Conservation (phyloP, 2,329 filamentous ascomycete species). For the Zopfia rhizophila region DNA sequence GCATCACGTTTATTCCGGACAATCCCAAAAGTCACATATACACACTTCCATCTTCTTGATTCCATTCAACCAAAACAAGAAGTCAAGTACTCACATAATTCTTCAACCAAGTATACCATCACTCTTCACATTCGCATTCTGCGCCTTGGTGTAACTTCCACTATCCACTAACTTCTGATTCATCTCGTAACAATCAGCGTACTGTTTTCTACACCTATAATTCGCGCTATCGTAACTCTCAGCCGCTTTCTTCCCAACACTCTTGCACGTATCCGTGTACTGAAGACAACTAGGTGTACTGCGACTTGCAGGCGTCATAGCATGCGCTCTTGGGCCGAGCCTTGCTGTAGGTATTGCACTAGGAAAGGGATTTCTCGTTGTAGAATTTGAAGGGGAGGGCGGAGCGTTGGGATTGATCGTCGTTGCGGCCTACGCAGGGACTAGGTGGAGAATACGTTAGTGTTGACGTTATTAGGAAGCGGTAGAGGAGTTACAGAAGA, state of each 20-base stretch:
- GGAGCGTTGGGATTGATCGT: slow-evolving; percentile 1
- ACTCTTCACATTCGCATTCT: not conserved
- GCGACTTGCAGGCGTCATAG: slow-evolving; percentile 15
- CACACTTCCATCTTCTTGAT: too few relatives aligned
- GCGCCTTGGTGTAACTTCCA: slow-evolving; percentile 6
- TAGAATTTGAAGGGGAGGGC: slow-evolving; percentile 16
- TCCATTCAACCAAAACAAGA: not conserved
- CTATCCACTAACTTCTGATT: slow-evolving; percentile 10
- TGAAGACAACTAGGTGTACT: slow-evolving; percentile 19
- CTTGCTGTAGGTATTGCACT: slow-evolving; percentile 8
- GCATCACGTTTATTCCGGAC: not conserved
- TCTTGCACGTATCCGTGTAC: slow-evolving; percentile 13
- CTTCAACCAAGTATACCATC: slow-evolving; percentile 14
- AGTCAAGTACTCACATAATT: slow-evolving; percentile 5
- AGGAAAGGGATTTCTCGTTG: slow-evolving; percentile 12
- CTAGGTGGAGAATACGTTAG: slow-evolving; percentile 2
- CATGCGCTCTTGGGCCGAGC: slow-evolving; percentile 7
- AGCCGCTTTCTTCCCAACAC: not conserved
- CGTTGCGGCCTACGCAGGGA: slow-evolving; percentile 22
- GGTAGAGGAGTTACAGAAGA: too few relatives aligned
- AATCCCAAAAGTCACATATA: too few relatives aligned
- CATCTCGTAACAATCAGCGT: slow-evolving; percentile 8
- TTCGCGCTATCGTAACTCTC: slow-evolving; percentile 3
- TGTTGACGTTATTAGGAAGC: too few relatives aligned
- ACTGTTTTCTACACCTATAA: slow-evolving; percentile 13